phyloP scores from a whole-genome alignment of 2,329 filamentous ascomycete species.

The Myriosclerotinia curreyana region DNA sequence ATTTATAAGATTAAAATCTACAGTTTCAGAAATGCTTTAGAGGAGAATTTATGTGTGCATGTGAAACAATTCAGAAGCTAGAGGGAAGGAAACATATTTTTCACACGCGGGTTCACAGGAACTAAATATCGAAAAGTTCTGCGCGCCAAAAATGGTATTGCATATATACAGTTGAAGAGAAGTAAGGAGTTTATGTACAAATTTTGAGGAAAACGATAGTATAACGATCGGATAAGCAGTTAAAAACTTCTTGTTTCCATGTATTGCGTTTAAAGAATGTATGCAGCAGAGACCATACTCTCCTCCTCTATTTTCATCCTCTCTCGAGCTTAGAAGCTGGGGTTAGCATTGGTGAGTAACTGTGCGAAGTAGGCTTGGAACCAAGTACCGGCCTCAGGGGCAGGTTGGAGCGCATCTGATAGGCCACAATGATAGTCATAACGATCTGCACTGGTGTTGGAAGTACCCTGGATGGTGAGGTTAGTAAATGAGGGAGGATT shows the following conservation, averaged over 20 bases:
- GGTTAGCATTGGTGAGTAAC: slow-evolving; percentile 54
- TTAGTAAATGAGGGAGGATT: background rate
- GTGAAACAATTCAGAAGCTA: too few species aligned
- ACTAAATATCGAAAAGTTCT: too few species aligned
- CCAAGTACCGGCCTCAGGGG: slow-evolving; percentile 68
- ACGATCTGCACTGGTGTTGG: slow-evolving; percentile 43
- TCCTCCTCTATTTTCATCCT: background rate
- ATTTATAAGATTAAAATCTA: too few species aligned
- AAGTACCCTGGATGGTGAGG: slow-evolving; percentile 37
- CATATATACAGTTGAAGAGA: slow-evolving; percentile 20
- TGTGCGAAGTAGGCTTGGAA: slow-evolving; percentile 56
- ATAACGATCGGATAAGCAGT: slow-evolving; percentile 1
- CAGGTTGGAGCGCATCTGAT: slow-evolving; percentile 55
- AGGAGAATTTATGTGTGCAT: too few species aligned
- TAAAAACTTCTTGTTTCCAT: background rate
- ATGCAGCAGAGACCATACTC: background rate
- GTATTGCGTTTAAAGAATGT: slow-evolving; percentile 3
- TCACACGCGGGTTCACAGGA: too few species aligned
- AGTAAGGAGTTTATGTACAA: slow-evolving; percentile 18
- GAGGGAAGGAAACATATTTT: too few species aligned
- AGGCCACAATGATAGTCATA: slow-evolving; percentile 53
- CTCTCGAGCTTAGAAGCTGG: slow-evolving; percentile 44
- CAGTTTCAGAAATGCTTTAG: too few species aligned
- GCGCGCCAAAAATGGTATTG: background rate
- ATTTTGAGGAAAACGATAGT: background rate